A percentile compares a stretch with the other conserved stretches of the same genome.
phyloP scores from a whole-genome alignment of 2,329 filamentous ascomycete genomes.

The Waltergamsia citrina region DNA sequence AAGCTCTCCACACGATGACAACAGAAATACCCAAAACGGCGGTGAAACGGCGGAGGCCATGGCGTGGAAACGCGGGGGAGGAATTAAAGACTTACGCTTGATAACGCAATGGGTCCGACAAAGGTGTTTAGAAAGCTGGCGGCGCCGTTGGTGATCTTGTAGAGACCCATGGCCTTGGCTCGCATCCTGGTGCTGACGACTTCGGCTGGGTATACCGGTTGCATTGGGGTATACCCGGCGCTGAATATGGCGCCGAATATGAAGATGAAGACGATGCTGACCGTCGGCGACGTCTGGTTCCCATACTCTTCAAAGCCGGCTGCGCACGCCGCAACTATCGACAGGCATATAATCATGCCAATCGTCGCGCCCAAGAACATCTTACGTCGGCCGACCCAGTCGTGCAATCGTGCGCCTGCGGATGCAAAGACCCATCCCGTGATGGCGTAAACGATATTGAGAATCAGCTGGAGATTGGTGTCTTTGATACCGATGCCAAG shows the following conservation, averaged over 20 bases:
- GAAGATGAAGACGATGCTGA: slow-evolving; percentile 25
- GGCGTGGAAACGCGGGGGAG: no score
- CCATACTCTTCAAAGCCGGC: slow-evolving; percentile 19
- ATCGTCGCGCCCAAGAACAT: slow-evolving; percentile 24
- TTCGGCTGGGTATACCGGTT: slow-evolving; percentile 25
- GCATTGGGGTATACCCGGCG: slow-evolving; percentile 23
- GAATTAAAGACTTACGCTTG: no score
- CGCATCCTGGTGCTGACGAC: slow-evolving; percentile 26
- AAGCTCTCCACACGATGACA: no score
- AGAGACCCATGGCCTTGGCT: slow-evolving; percentile 25
- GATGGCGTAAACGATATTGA: slow-evolving; percentile 26
- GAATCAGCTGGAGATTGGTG: slow-evolving; percentile 23
- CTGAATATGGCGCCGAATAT: slow-evolving; percentile 22
- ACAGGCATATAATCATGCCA: slow-evolving; percentile 21
- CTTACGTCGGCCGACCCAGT: slow-evolving; percentile 25
- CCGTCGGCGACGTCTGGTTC: slow-evolving; percentile 18
- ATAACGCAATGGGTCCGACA: slow-evolving; percentile 18
- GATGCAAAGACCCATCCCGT: slow-evolving; percentile 23
- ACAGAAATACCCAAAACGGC: no score
- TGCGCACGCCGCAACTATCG: slow-evolving; percentile 22
- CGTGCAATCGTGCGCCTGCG: slow-evolving; percentile 22
- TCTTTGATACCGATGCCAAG: slow-evolving; percentile 23
- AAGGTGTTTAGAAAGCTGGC: slow-evolving; percentile 25
- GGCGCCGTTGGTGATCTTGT: slow-evolving; percentile 23
- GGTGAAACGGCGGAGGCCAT: no score